These are phyloP conservation scores for Leccinum barrowsii DNA, from an alignment of 768 basidiomycete genomes.

Conservation along the genomic window DNA sequence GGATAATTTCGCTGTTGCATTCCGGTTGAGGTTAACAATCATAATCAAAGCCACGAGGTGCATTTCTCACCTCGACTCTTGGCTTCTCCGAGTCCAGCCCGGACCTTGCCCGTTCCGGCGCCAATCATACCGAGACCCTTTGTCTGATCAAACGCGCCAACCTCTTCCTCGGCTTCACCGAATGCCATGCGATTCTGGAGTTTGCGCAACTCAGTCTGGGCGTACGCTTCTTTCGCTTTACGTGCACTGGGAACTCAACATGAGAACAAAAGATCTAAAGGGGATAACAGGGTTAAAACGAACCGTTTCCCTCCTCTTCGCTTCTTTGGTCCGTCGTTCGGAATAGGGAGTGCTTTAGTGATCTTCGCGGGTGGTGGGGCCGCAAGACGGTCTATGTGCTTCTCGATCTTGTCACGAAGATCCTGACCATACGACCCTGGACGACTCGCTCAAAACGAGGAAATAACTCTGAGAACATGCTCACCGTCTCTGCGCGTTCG, in stretches of 20 bases:
- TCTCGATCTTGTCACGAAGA: slow-evolving; percentile 86
- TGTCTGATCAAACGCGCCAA: slow-evolving; percentile 96
- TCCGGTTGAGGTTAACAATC: not conserved
- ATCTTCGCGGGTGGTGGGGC: slow-evolving; percentile 95
- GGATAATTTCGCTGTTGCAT: slow-evolving; percentile 80
- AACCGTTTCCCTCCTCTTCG: slow-evolving; percentile 93
- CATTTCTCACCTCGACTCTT: slow-evolving; percentile 78
- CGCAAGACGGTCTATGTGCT: slow-evolving; percentile 84
- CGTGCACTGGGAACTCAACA: slow-evolving; percentile 58
- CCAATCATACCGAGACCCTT: slow-evolving; percentile 98
- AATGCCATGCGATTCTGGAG: slow-evolving; percentile 96
- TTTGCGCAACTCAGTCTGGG: slow-evolving; percentile 94
- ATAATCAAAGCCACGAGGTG: not conserved
- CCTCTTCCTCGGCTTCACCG: slow-evolving; percentile 93
- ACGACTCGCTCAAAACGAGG: not conserved
- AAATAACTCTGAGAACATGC: slow-evolving; percentile 6
- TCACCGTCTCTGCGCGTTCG: slow-evolving; percentile 76
- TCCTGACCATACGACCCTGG: slow-evolving; percentile 76
- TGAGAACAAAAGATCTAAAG: slow-evolving; percentile 1
- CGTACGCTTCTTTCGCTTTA: slow-evolving; percentile 98
- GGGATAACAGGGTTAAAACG: slow-evolving; percentile 17
- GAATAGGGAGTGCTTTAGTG: slow-evolving; percentile 88
- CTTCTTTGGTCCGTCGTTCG: slow-evolving; percentile 94
- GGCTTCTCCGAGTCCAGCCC: slow-evolving; percentile 82
- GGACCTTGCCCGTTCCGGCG: slow-evolving; percentile 78